Conservation (phyloP, 805 yeast genomes). For the Metschnikowia kofuensis region DNA sequence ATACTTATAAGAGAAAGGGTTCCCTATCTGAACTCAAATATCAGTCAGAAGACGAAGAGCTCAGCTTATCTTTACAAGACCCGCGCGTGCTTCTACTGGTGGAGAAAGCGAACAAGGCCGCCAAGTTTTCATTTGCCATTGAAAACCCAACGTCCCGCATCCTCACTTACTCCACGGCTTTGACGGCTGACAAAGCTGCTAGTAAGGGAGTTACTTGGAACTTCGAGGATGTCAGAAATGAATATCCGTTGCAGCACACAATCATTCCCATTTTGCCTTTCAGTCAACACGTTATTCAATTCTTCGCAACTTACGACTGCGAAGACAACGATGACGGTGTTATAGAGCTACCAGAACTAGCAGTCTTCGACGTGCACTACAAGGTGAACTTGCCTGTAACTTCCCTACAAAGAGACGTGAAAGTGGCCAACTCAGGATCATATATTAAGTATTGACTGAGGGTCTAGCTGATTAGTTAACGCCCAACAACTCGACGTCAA, state of each 20-base stretch:
- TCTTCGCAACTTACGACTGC: constrained; percentile 15
- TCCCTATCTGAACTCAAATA: constrained; percentile 25
- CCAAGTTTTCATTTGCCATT: constrained; percentile 46
- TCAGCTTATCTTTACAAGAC: constrained; percentile 60
- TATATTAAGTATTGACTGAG: not conserved
- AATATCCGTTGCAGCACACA: constrained; percentile 29
- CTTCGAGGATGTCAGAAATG: constrained; percentile 10
- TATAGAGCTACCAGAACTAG: constrained; percentile 54
- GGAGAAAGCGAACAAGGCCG: constrained; percentile 7
- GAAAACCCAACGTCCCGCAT: constrained; percentile 77
- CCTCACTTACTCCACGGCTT: constrained; percentile 53
- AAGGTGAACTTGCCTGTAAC: constrained; percentile 51
- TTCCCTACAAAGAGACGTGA: constrained; percentile 5
- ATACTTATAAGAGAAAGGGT: constrained; percentile 8
- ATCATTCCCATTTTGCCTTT: constrained; percentile 61
- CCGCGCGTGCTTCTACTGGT: constrained; percentile 60
- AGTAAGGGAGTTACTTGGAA: constrained; percentile 13
- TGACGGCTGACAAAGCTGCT: constrained; percentile 13
- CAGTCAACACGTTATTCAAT: constrained; percentile 45
- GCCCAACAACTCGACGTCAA: constrained; percentile 72
- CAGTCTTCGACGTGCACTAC: constrained; percentile 66
- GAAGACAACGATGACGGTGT: constrained; percentile 10
- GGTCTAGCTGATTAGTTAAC: constrained; percentile 37
- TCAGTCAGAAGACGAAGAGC: constrained; percentile 43
- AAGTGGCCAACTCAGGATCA: constrained; percentile 4